Base-by-base conservation (phyloP, 305 asterid species). In the Fraxinus sp. region DNA sequence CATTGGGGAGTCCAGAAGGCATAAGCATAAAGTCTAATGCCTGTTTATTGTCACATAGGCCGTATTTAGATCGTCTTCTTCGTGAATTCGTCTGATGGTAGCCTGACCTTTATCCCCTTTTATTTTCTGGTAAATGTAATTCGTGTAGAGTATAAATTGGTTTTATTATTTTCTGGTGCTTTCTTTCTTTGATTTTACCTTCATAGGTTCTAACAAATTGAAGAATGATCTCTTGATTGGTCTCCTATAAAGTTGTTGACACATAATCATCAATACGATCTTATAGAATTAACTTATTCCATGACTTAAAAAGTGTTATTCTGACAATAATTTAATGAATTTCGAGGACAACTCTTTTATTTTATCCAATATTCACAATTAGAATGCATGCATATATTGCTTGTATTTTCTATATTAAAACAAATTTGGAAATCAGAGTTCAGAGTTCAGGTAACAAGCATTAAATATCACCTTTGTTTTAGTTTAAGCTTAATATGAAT, bases 351-450 rank as follows among this genome's bases (percentile, higher is more conserved):
- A 22, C 14, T 62, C 33, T 6, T 62, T 62, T 62, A 62, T 62
- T 22, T 22, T 62, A 22, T 62, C 24, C 26, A 62, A 62, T 22
- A 8, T 22, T 22, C 24, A 22, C 33, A 8, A 62, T 62, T 62
- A 22, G 72, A 62, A 22, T 62, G 33, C 72, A 62, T 62, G 72
- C 26, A 9, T 62, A 24, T 22, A 62, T 3, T 62, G 72, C 32
- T 22, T 62, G 72, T 62, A 22, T 62, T 79, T 80, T 80, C 71
- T 72, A 72, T 18, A 24, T 41, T 39, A n/a, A 11, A 66, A 70
- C 72, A 41, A 55, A 57, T 16, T 39, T 41, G 6, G 44, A 41
- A 79, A 68, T 39, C 10, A 68, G 14, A 72, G 77, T 62, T 36
- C 49, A 68, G 5, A 71, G 76, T 64, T 37, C 52, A 37, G 71